Percentiles rank a stretch among this genome's conserved stretches.
phyloP scores from a whole-genome alignment of 371 early-diverging fungal genomes.

The Quaeritorhiza haematococci region DNA sequence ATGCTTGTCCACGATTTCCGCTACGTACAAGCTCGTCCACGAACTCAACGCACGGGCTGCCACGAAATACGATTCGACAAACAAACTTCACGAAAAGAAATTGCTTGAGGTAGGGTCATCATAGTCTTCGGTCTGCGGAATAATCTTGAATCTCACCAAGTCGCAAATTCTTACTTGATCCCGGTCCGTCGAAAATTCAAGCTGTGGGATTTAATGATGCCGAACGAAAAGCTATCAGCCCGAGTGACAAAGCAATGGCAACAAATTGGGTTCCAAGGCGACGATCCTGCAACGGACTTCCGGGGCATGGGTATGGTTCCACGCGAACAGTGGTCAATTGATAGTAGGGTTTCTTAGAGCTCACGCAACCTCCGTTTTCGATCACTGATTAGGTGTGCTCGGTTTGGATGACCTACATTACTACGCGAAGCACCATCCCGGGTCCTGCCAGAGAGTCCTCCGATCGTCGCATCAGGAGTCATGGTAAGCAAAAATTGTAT shows the following conservation, averaged over 20 bases:
- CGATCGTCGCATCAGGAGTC: constrained; percentile 47
- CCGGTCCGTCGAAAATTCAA: no score
- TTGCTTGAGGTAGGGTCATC: constrained; percentile 48
- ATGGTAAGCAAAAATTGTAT: constrained; percentile 19
- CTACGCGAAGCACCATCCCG: constrained; percentile 57
- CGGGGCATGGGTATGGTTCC: constrained; percentile 67
- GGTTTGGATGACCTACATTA: constrained; percentile 71
- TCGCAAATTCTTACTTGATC: no score
- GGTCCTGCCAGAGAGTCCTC: constrained; percentile 46
- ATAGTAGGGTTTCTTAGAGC: background rate
- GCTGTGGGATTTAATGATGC: constrained; percentile 70
- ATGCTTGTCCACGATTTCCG: constrained; percentile 47
- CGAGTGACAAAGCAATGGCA: constrained; percentile 64
- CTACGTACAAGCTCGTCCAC: constrained; percentile 50
- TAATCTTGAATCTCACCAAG: background rate
- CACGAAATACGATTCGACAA: constrained; percentile 63
- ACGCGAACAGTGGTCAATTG: background rate
- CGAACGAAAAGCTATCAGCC: constrained; percentile 43
- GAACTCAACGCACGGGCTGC: constrained; percentile 57
- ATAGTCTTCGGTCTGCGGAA: background rate
- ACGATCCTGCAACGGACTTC: constrained; percentile 83
- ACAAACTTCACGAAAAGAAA: constrained; percentile 59
- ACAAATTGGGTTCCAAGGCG: constrained; percentile 69
- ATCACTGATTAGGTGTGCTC: constrained; percentile 43
- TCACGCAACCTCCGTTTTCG: background rate